phyloP scores from a whole-genome alignment of 306 rosid genomes.

The Mimosa pudica region DNA sequence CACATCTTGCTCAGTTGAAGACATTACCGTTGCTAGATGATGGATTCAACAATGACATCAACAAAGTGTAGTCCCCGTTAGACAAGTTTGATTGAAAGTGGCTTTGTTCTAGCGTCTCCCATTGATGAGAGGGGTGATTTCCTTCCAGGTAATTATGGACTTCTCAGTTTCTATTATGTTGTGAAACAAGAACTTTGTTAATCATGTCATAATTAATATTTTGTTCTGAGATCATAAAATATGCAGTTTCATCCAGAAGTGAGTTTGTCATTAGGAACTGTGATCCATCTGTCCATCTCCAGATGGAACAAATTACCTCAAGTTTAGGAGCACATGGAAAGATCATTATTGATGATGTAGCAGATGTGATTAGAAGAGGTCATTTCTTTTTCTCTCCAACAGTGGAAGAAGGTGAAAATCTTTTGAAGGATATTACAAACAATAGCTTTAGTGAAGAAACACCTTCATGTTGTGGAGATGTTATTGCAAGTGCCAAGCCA shows the following conservation, averaged over 20 bases:
- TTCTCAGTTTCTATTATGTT: constrained; percentile 18
- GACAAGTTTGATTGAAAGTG: constrained; percentile 66
- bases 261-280: constrained; percentile 37
- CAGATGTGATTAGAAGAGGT: constrained; percentile 40
- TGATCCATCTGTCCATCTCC: constrained; percentile 48
- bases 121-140: constrained; percentile 47
- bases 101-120: constrained; percentile 98
- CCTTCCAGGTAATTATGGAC: constrained; percentile 32
- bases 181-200: constrained; percentile 24
- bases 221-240: constrained; percentile 32
- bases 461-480: constrained; percentile 57
- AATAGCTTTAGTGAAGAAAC: constrained; percentile 61
- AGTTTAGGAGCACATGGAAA: constrained; percentile 41
- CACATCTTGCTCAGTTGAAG: constrained; percentile 48
- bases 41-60: constrained; percentile 37
- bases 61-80: constrained; percentile 85
- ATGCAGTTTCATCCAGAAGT: constrained; percentile 54
- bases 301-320: constrained; percentile 38
- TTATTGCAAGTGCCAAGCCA: constrained; percentile 55
- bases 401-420: constrained; percentile 46
- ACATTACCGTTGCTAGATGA: constrained; percentile 40
- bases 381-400: constrained; percentile 48
- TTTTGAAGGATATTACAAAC: constrained; percentile 34
- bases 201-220: constrained; percentile 8
- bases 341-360: constrained; percentile 36